These are phyloP conservation scores for Ophiosphaerella narmari DNA, from an alignment of 2,329 filamentous ascomycete genomes.

Conservation along the genomic window DNA sequence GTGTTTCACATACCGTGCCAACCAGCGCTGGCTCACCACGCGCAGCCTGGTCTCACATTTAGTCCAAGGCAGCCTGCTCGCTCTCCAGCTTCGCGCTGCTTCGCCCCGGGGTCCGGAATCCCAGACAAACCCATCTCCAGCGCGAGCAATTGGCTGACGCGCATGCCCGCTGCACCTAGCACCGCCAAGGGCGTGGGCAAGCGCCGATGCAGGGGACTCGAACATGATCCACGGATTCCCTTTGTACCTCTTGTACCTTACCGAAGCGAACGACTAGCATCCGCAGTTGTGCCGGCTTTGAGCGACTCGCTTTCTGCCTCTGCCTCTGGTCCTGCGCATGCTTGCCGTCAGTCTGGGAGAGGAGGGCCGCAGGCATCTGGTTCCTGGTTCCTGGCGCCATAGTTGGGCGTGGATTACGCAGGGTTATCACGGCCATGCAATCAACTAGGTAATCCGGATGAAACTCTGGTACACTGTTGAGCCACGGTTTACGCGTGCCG, in stretches of 20 bases:
- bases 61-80: background rate
- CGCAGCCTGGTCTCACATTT: constrained; percentile 1
- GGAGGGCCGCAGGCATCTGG: no score
- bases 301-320: constrained; percentile 2
- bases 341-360: no score
- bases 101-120: constrained; percentile 13
- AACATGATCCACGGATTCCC: constrained; percentile 39
- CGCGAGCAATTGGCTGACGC: constrained; percentile 29
- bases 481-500: constrained; percentile 10
- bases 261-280: constrained; percentile 45
- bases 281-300: constrained; percentile 21
- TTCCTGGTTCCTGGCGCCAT: background rate
- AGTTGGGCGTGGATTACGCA: background rate
- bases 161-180: constrained; percentile 34
- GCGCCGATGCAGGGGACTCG: constrained; percentile 43
- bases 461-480: constrained; percentile 3
- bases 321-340: background rate
- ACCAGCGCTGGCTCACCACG: constrained; percentile 15
- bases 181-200: constrained; percentile 17
- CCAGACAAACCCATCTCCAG: constrained; percentile 21
- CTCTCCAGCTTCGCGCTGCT: background rate
- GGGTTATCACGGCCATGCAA: background rate
- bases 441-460: background rate
- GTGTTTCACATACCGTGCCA: constrained; percentile 37
- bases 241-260: constrained; percentile 46